Conservation (phyloP, 371 early-diverging fungal species). For the Encephalitozoon romaleae region DNA sequence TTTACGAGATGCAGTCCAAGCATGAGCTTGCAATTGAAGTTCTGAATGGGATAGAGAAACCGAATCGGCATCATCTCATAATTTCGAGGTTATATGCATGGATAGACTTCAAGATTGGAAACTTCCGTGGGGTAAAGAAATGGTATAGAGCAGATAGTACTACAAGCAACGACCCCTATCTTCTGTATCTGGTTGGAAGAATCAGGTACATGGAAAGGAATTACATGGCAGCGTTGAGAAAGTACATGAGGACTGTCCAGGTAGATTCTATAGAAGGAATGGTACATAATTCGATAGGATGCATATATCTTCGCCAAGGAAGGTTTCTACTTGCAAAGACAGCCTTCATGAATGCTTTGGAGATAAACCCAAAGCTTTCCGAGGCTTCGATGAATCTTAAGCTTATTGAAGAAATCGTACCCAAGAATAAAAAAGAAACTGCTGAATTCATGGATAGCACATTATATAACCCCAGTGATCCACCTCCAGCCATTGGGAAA, state of each 20-base stretch:
- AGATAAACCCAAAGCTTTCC: neutral
- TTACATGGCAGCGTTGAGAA: neutral
- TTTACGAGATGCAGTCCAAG: constrained; percentile 26
- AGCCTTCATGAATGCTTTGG: neutral
- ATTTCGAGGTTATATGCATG: constrained; percentile 1
- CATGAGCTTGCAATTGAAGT: constrained; percentile 1
- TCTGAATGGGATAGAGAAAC: neutral
- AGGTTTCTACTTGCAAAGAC: neutral
- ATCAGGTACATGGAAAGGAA: neutral
- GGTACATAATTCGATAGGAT: neutral
- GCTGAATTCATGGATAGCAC: no score
- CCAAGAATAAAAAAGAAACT: neutral
- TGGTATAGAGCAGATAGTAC: neutral
- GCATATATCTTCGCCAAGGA: neutral
- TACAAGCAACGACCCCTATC: neutral
- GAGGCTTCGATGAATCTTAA: neutral
- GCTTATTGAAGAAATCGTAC: neutral
- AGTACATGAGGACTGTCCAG: neutral
- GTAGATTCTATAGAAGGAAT: neutral
- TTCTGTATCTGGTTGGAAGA: neutral
- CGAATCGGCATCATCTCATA: no score
- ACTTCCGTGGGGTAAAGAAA: neutral
- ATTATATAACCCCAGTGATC: neutral
- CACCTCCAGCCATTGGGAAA: neutral
- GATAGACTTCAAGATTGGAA: neutral